Base-by-base conservation (phyloP, 2,329 filamentous ascomycete genomes). In the Malbranchea cinnamomea region DNA sequence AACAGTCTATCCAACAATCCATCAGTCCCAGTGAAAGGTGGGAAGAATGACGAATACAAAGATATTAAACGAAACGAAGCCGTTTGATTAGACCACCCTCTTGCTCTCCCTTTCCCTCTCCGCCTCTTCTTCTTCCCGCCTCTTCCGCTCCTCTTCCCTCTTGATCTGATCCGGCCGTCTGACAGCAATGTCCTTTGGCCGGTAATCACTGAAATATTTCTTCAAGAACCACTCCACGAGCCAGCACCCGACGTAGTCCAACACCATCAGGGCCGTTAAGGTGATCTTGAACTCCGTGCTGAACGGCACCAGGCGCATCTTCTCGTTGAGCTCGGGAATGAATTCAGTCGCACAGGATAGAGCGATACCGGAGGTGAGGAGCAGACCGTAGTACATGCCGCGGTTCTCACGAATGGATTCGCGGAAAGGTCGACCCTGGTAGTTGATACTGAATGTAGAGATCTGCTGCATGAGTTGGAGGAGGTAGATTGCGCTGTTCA, bases 401-500 rank as follows among this genome's bases (percentile, higher is more conserved):
- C 75, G 79, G 65, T 98, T 98, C 61, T 94, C 89, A 4, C 79
- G 77, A 41, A 98, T 83, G 13, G 79, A 80, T 60, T 98, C 89
- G 36, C 89, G 81, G 78, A 98, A 98, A 8, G 89, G 89, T 6
- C 89, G 79, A 35, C 89, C 89, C 58, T 98, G 89, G 64, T 98
- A 98, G 65, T 98, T 98, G 65, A 98, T 93, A 37, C 89, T 85
- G 48, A 98, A 98, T 3, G 89, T 98, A 14, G 85, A 94, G 50
- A 98, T 93, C 57, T 98, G 89, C 57, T 98, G 89, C 55, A 98
- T 95, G 30, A 98, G 74, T 50, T 95, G 89, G 23, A 98, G 72
- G 15, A 98, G 79, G 56, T 95, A 98, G 44, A 98, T 82, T 33
- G 89, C 89, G 27, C 79, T 89, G 66, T 98, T 98, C 52, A 98